Evolutionary conservation across 345 rosid species (phyloP).

Genomic region (Pistacia vera): DNA sequence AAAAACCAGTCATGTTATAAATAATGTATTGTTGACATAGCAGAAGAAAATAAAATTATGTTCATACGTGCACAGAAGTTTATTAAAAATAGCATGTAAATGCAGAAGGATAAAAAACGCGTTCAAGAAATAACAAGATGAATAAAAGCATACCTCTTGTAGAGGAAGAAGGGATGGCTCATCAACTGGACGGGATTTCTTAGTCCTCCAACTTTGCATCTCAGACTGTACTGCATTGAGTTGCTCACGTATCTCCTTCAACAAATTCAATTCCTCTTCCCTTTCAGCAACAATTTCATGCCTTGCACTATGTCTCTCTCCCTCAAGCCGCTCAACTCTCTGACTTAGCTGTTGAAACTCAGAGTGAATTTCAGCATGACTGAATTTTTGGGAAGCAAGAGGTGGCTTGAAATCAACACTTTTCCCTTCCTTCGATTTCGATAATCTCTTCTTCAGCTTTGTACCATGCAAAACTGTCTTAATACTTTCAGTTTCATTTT

Average conservation of each 20-base stretch:
- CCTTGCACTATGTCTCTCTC: constrained; percentile 30
- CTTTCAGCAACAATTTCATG: constrained; percentile 42
- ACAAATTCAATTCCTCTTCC: constrained; percentile 50
- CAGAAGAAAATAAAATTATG: not conserved
- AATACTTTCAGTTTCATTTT: constrained; percentile 28
- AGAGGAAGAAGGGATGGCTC: constrained; percentile 33
- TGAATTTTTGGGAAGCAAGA: constrained; percentile 7
- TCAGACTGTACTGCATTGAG: constrained; percentile 64
- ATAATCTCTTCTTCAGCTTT: constrained; percentile 26
- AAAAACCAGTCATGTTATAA: constrained; percentile 18
- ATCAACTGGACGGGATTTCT: constrained; percentile 30
- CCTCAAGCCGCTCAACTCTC: constrained; percentile 58
- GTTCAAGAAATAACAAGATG: not conserved
- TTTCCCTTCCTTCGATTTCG: constrained; percentile 26
- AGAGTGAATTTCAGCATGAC: constrained; percentile 5
- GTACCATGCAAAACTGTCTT: constrained; percentile 35
- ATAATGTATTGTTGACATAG: not conserved
- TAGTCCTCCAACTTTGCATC: constrained; percentile 46
- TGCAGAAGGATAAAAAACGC: not conserved
- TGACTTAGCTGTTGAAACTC: constrained; percentile 35
- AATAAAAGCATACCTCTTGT: constrained; percentile 44
- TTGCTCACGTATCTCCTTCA: constrained; percentile 68
- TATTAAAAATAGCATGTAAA: not conserved
- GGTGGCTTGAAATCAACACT: constrained; percentile 20
- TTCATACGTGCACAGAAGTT: not conserved